Evolutionary conservation across 1,284 basidiomycete species (phyloP).

Genomic region (Boletus sp.): DNA sequence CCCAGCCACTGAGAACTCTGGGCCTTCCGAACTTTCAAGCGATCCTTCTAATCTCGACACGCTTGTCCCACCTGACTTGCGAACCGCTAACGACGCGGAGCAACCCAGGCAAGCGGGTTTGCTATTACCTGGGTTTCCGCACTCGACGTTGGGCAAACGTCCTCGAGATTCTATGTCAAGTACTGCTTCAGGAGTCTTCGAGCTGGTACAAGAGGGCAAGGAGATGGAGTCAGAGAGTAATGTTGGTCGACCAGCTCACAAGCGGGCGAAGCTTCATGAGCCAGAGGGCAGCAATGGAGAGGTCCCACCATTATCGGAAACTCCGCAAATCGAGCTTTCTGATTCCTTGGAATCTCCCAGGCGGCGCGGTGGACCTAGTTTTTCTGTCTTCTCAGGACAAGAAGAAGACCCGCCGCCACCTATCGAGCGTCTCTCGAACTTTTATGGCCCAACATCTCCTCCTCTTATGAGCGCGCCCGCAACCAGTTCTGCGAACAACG

Average conservation of each 20-base stretch:
- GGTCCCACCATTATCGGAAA: slow-evolving; percentile 5
- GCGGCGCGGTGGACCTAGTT: slow-evolving; percentile 32
- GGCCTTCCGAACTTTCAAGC: slow-evolving; percentile 21
- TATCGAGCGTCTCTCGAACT: slow-evolving; percentile 48
- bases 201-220: slow-evolving; percentile 37
- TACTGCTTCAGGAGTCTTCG: slow-evolving; percentile 39
- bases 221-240: slow-evolving; percentile 37
- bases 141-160: slow-evolving; percentile 56
- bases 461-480: slow-evolving; percentile 30
- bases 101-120: slow-evolving; percentile 24
- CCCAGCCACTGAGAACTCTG: slow-evolving; percentile 16
- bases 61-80: slow-evolving; percentile 14
- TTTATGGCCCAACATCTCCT: slow-evolving; percentile 42
- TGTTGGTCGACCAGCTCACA: slow-evolving; percentile 46
- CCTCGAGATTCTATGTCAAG: slow-evolving; percentile 48
- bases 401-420: slow-evolving; percentile 48
- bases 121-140: slow-evolving; percentile 39
- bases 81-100: slow-evolving; percentile 17
- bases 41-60: slow-evolving; percentile 22
- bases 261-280: slow-evolving; percentile 42
- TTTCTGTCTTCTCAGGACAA: slow-evolving; percentile 41
- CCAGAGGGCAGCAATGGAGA: slow-evolving; percentile 13
- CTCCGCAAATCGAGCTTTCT: slow-evolving; percentile 6
- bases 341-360: slow-evolving; percentile 5
- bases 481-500: slow-evolving; percentile 44